A percentile compares a stretch with the other conserved stretches of the same genome.
Conservation (phyloP, 2,329 filamentous ascomycete species). For the Lojkania enalia region DNA sequence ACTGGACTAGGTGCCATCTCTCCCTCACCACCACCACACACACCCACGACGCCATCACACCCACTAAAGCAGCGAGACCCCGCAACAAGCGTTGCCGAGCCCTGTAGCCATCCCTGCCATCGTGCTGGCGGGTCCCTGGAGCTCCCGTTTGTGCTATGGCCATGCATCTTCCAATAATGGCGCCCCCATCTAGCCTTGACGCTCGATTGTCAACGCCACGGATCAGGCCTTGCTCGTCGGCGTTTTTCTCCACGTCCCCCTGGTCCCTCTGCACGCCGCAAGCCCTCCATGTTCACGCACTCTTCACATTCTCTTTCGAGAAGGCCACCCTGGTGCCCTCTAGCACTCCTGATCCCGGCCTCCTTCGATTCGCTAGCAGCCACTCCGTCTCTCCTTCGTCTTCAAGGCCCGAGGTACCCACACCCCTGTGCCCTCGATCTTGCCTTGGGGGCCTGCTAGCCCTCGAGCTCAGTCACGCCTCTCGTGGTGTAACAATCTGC, state of each 20-base stretch:
- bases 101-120: slow-evolving; percentile 36
- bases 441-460: slow-evolving; percentile 37
- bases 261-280: slow-evolving; percentile 38
- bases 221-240: slow-evolving; percentile 45
- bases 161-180: slow-evolving; percentile 44
- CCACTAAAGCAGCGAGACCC: slow-evolving; percentile 37
- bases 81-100: slow-evolving; percentile 50
- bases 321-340: slow-evolving; percentile 36
- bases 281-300: slow-evolving; percentile 42
- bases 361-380: slow-evolving; percentile 42
- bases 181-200: slow-evolving; percentile 37
- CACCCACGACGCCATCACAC: slow-evolving; percentile 24
- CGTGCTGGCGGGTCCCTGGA: slow-evolving; percentile 41
- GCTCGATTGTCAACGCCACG: slow-evolving; percentile 43
- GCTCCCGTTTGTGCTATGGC: slow-evolving; percentile 41
- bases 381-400: slow-evolving; percentile 34
- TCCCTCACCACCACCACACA: slow-evolving; percentile 14
- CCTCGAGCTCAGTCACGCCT: slow-evolving; percentile 44
- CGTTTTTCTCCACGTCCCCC: slow-evolving; percentile 44
- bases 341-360: slow-evolving; percentile 43
- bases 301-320: slow-evolving; percentile 41
- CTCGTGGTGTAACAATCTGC: slow-evolving; percentile 44
- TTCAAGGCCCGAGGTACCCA: slow-evolving; percentile 46
- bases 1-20: neutral
- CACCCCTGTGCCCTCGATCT: slow-evolving; percentile 41